Evolutionary conservation across 257 asterid species (phyloP).

Genomic region (Nicotiana knightiana): DNA sequence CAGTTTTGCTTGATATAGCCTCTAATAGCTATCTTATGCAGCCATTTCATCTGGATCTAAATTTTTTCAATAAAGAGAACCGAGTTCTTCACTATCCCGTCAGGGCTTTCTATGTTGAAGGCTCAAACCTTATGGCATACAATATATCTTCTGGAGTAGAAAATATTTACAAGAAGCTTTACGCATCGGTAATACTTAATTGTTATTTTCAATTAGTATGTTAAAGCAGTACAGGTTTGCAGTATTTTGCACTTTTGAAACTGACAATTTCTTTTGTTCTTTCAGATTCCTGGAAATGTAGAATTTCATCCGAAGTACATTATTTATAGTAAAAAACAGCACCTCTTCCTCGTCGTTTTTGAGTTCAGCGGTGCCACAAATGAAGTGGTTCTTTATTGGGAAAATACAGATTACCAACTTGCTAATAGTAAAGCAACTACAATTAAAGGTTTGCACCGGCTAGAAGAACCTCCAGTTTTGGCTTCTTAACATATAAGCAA

Average conservation of each 20-base stretch:
- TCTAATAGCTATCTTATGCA: slow-evolving; percentile 41
- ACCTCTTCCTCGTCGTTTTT: slow-evolving; percentile 76
- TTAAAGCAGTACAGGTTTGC: background rate
- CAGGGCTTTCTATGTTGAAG: slow-evolving; percentile 89
- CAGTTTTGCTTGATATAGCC: slow-evolving; percentile 14
- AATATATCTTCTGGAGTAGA: slow-evolving; percentile 88
- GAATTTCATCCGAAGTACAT: slow-evolving; percentile 72
- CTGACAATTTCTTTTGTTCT: slow-evolving; percentile 15
- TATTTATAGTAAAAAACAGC: slow-evolving; percentile 76
- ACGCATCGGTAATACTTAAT: slow-evolving; percentile 57
- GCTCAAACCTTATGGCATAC: slow-evolving; percentile 88
- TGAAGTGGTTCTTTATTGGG: slow-evolving; percentile 95
- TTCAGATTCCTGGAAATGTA: slow-evolving; percentile 86
- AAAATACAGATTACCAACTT: slow-evolving; percentile 73
- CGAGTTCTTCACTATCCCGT: slow-evolving; percentile 96
- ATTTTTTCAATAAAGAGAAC: slow-evolving; percentile 82
- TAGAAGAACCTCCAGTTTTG: slow-evolving; percentile 14
- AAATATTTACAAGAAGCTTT: slow-evolving; percentile 84
- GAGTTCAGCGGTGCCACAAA: slow-evolving; percentile 66
- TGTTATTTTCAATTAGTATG: background rate
- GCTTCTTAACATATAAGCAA: slow-evolving; percentile 1
- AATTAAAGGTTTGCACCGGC: slow-evolving; percentile 57
- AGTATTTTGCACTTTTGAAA: background rate
- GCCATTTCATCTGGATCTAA: slow-evolving; percentile 93
- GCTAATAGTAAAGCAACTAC: slow-evolving; percentile 80